These are phyloP conservation scores for Aspergillus pseudonomiae DNA, from an alignment of 2,329 filamentous ascomycete genomes.

Conservation along the genomic window DNA sequence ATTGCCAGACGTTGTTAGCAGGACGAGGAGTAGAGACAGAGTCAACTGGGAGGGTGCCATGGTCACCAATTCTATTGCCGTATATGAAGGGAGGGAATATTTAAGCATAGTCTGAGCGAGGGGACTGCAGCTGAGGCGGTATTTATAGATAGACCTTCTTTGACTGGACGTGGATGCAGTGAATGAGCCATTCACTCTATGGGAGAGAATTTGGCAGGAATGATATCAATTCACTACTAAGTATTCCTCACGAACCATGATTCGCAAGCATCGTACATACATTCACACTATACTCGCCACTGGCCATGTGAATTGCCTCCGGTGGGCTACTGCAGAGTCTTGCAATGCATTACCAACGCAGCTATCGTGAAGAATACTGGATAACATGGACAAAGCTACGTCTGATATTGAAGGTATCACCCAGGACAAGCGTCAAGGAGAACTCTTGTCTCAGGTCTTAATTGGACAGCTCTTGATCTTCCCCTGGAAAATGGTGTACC, in stretches of 20 bases:
- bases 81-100: background rate
- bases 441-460: background rate
- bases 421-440: background rate
- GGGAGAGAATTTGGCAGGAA: background rate
- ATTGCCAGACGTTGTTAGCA: background rate
- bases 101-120: background rate
- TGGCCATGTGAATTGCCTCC: background rate
- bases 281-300: background rate
- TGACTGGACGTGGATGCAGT: background rate
- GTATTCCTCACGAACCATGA: background rate
- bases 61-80: background rate
- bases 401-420: background rate
- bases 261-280: background rate
- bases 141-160: background rate
- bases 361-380: background rate
- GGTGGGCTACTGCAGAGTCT: background rate
- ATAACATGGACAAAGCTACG: background rate
- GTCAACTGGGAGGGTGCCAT: conserved; percentile 2
- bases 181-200: background rate
- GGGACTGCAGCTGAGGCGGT: background rate
- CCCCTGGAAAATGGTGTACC: background rate
- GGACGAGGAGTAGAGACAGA: conserved; percentile 1
- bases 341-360: background rate
- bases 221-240: background rate
- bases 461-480: background rate